Conservation (phyloP, 2,329 filamentous ascomycete genomes). For the Tricladium varicosporioides region DNA sequence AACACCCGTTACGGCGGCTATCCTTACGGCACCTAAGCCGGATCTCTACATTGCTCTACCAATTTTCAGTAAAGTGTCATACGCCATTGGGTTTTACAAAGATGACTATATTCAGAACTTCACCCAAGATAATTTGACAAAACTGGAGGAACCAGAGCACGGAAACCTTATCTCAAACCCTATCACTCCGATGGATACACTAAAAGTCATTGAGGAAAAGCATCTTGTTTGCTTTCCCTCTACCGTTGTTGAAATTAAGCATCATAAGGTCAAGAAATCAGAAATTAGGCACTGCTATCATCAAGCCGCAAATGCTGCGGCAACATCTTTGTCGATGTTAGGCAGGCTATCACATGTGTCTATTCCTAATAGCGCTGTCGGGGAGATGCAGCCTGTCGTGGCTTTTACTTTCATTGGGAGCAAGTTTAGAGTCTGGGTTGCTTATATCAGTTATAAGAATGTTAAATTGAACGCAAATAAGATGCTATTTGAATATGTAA, state of each 20-base stretch:
- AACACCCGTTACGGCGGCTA: neutral
- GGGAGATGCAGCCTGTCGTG: constrained; percentile 3
- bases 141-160: neutral
- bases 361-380: neutral
- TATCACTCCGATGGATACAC: neutral
- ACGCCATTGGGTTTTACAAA: constrained; percentile 2
- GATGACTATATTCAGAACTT: constrained; percentile 5
- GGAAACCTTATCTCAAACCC: constrained; percentile 7
- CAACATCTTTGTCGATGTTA: constrained; percentile 3
- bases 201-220: neutral
- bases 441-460: neutral
- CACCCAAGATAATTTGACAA: neutral
- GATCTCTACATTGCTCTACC: constrained; percentile 10
- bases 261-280: neutral
- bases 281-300: constrained; percentile 2
- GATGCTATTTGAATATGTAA: constrained; percentile 3
- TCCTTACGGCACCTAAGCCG: constrained; percentile 1
- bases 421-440: constrained; percentile 4
- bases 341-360: neutral
- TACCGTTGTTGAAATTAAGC: constrained; percentile 6
- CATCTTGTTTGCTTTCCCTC: constrained; percentile 7
- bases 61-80: neutral
- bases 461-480: neutral
- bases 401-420: constrained; percentile 6
- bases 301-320: constrained; percentile 4